These are phyloP conservation scores for Takashimella koratensis DNA, from an alignment of 1,284 basidiomycete species.

Conservation along the genomic window DNA sequence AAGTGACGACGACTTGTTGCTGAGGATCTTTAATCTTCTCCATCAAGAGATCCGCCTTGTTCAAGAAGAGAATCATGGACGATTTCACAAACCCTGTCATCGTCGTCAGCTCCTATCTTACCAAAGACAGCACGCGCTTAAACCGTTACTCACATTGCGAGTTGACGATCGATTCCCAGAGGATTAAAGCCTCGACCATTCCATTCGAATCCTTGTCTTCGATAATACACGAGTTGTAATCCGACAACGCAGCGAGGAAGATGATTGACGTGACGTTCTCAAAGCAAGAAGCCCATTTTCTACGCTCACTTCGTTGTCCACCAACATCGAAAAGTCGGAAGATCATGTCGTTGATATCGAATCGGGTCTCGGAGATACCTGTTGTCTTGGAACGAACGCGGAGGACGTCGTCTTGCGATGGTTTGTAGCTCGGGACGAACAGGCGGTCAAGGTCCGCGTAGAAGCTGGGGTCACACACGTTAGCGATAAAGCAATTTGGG, in stretches of 20 bases:
- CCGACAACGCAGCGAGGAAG: constrained; percentile 86
- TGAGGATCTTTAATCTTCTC: constrained; percentile 64
- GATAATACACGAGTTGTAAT: constrained; percentile 92
- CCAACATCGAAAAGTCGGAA: constrained; percentile 86
- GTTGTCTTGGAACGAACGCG: constrained; percentile 74
- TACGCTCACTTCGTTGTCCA: constrained; percentile 87
- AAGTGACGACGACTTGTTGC: constrained; percentile 80
- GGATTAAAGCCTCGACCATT: constrained; percentile 95
- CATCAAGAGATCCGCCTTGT: constrained; percentile 85
- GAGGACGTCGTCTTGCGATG: constrained; percentile 77
- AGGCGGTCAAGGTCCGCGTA: constrained; percentile 72
- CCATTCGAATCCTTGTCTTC: constrained; percentile 97
- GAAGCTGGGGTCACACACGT: constrained; percentile 53
- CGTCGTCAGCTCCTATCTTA: constrained; percentile 49
- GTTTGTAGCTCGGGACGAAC: constrained; percentile 67
- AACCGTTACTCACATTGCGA: constrained; percentile 53
- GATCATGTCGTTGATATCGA: constrained; percentile 53
- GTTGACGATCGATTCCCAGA: constrained; percentile 91
- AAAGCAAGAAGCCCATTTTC: constrained; percentile 81
- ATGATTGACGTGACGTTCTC: constrained; percentile 93
- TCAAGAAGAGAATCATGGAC: constrained; percentile 86
- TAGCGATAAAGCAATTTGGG: neutral
- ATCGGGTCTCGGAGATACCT: constrained; percentile 86
- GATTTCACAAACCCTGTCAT: constrained; percentile 78
- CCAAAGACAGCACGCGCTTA: too few species aligned